Evolutionary conservation across 306 rosid genomes (phyloP).

Genomic region (Fragaria vesca): DNA sequence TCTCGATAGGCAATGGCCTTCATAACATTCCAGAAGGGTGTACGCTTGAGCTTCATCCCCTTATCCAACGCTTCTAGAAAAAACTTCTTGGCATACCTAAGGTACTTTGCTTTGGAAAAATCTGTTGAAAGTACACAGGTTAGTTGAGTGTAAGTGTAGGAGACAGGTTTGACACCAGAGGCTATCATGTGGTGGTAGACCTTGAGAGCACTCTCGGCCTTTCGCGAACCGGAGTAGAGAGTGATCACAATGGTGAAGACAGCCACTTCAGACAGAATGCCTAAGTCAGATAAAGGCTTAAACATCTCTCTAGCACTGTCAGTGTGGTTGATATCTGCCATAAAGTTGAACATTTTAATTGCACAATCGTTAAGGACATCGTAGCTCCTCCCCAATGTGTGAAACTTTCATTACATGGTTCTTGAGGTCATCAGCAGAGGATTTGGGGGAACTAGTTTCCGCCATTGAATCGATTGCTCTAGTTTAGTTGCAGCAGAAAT

Average conservation of each 20-base stretch:
- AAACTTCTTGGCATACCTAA: neutral
- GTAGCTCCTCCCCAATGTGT: conserved; percentile 1
- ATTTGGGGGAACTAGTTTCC: neutral
- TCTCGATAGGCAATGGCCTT: neutral
- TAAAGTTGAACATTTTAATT: neutral
- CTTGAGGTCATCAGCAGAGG: neutral
- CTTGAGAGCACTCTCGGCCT: neutral
- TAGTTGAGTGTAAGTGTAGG: neutral
- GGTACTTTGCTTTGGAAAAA: neutral
- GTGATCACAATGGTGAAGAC: neutral
- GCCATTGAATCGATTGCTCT: neutral
- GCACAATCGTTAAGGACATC: neutral
- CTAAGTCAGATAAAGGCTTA: neutral
- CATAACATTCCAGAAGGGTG: neutral
- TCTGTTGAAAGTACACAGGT: neutral
- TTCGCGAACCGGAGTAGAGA: neutral
- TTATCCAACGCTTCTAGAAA: neutral
- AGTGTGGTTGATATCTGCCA: neutral
- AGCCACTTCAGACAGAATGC: neutral
- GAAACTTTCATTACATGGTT: neutral
- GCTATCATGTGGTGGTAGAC: too few relatives aligned
- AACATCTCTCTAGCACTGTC: neutral
- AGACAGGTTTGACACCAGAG: neutral
- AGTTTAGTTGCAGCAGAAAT: neutral
- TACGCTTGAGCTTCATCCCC: neutral